Conservation (phyloP, 305 asterid species). For the Vinca major region DNA sequence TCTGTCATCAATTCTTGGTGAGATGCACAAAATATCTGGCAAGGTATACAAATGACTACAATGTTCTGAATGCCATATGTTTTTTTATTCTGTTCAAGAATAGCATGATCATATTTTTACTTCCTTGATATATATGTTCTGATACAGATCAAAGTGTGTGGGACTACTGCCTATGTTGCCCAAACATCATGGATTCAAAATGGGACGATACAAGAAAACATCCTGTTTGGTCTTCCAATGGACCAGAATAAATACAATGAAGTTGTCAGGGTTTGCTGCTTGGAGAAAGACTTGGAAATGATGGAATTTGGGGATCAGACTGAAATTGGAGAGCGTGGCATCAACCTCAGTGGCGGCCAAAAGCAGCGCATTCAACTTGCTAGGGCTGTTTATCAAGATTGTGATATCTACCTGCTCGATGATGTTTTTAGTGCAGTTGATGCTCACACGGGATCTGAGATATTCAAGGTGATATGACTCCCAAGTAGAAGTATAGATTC, state of each 20-base stretch:
- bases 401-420: slow-evolving; percentile 81
- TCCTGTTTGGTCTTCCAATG: slow-evolving; percentile 66
- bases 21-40: slow-evolving; percentile 79
- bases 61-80: background rate
- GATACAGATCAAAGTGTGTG: slow-evolving; percentile 64
- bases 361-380: slow-evolving; percentile 95
- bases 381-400: slow-evolving; percentile 89
- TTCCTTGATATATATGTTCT: too few relatives aligned
- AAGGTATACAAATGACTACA: slow-evolving; percentile 38
- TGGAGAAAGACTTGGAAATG: slow-evolving; percentile 91
- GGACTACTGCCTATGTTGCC: slow-evolving; percentile 88
- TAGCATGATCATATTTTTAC: too few relatives aligned
- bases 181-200: slow-evolving; percentile 96
- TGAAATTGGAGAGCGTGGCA: slow-evolving; percentile 98
- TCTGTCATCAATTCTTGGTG: slow-evolving; percentile 79
- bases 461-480: slow-evolving; percentile 55
- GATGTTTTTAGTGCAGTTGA: slow-evolving; percentile 95
- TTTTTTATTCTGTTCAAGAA: background rate
- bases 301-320: slow-evolving; percentile 98
- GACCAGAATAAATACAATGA: slow-evolving; percentile 52
- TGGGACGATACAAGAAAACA: slow-evolving; percentile 82
- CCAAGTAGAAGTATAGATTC: background rate
- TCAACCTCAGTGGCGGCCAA: slow-evolving; percentile 95
- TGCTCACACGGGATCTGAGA: slow-evolving; percentile 95
- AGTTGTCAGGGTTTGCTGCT: slow-evolving; percentile 66